Base-by-base conservation (phyloP, 345 rosid genomes). In the Triadica sebifera region DNA sequence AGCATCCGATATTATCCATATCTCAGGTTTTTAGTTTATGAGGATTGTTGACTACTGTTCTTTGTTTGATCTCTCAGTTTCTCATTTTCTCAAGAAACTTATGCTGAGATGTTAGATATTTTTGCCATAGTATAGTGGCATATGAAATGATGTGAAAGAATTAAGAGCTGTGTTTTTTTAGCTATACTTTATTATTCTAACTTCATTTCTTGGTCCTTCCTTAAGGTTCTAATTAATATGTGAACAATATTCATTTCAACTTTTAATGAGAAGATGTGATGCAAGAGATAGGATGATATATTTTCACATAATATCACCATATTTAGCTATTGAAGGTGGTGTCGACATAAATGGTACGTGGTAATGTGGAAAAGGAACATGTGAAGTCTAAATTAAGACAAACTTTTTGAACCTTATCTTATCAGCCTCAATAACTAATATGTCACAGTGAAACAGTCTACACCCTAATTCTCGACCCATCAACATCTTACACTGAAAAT, bases 401-500 rank as follows among this genome's bases (percentile, higher is more conserved):
- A 20, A 46, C 24, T 50, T 79, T 57, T 50, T 70, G 47, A 75
- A 71, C 70, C 74, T 84, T 74, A 38, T 50, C 73, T 55, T 83
- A 74, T 81, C 73, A 65, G 56, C 79, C 80, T 77, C 82, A 78
- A 81, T 67, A 76, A 24, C 71, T 81, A 82, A 52, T n/a, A 55
- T 53, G 57, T 79, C 65, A 65, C 68, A 76, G 70, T 75, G 74
- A 19, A 69, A 64, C 75, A 69, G 65, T 79, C 68, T 56, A 81
- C 69, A 67, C 85, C 85, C 81, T 80, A 58, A 70, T 74, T 76
- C 72, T 75, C 84, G 96, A 89, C 85, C 89, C 85, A 87, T 89
- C 91, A 91, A 85, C 91, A 79, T 91, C 93, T 85, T 70, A 79
- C 97, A 85, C 89, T 91, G 90, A 87, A 88, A 87, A 87, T 84